A percentile compares a stretch with the other conserved stretches of the same genome.
Conservation (phyloP, 495 filamentous ascomycete genomes). For the Tuber indicum region DNA sequence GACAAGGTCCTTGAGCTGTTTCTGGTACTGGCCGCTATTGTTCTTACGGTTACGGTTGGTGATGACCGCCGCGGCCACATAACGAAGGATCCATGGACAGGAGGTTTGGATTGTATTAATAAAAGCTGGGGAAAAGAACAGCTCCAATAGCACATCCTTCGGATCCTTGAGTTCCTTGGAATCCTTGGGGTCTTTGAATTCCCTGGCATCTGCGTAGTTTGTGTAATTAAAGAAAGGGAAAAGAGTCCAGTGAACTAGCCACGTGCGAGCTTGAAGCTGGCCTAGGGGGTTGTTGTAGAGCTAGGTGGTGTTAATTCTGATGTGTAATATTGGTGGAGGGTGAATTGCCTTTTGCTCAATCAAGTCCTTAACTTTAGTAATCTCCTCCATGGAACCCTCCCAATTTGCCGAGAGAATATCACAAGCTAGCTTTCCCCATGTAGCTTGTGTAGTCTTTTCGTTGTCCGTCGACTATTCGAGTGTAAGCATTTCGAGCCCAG, state of each 20-base stretch:
- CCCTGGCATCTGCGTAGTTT: slow-evolving; percentile 80
- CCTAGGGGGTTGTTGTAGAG: slow-evolving; percentile 92
- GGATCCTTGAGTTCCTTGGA: slow-evolving; percentile 6
- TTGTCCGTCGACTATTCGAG: slow-evolving; percentile 69
- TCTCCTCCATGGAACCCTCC: slow-evolving; percentile 93
- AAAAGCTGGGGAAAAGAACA: slow-evolving; percentile 91
- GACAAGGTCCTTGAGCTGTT: slow-evolving; percentile 94
- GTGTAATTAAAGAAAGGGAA: slow-evolving; percentile 96
- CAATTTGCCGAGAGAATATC: slow-evolving; percentile 90
- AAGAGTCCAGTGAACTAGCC: slow-evolving; percentile 95
- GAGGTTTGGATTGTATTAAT: slow-evolving; percentile 99
- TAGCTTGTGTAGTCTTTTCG: slow-evolving; percentile 88
- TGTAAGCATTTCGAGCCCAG: slow-evolving; percentile 27
- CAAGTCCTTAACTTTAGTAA: slow-evolving; percentile 83
- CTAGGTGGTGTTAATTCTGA: slow-evolving; percentile 47
- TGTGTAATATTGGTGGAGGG: background rate
- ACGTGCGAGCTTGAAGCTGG: slow-evolving; percentile 88
- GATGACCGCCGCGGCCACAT: slow-evolving; percentile 90
- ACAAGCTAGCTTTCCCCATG: slow-evolving; percentile 91
- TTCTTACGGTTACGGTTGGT: slow-evolving; percentile 79
- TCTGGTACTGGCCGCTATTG: slow-evolving; percentile 83
- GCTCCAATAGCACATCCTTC: slow-evolving; percentile 73
- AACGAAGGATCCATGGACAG: slow-evolving; percentile 94
- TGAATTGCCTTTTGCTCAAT: slow-evolving; percentile 58
- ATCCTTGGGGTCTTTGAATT: slow-evolving; percentile 1